Base-by-base conservation (phyloP, 2,329 filamentous ascomycete genomes). In the Fusarium sambucinum region DNA sequence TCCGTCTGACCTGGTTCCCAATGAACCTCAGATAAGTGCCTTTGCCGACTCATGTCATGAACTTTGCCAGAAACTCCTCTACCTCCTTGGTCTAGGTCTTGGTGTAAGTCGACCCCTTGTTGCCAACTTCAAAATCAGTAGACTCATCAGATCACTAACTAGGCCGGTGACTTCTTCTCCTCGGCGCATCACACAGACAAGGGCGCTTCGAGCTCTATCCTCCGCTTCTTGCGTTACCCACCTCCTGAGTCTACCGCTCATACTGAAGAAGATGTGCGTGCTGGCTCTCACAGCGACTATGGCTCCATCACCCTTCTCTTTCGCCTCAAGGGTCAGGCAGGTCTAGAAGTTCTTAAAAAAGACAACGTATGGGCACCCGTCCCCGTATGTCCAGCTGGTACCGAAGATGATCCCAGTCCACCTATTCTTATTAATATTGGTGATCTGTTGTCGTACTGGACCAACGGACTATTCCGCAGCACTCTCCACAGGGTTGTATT, bases 221-320 rank as follows among this genome's bases (percentile, higher is more conserved):
- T 93, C 16, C 89, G 92, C 30, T 84, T 92, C 69, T 87, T 97
- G 2, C 88, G 89, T 79, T 94, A 93, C 79, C 92, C 91, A 1
- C 85, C 88, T 2, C 81, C 77, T 8, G 74, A 78, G 46, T 73
- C 78, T 11, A 83, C 82, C 10, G 73, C 77, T 13, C 78, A 88
- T 71, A 72, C 83, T 33, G 53, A 74, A 64, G 74, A 81, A 55
- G 92, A 95, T 74, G 87, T 97, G 63, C 90, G 95, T 29, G 95
- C 95, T 9, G 96, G 95, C 59, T 94, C 95, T 0, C 95, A 98
- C 79, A 95, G 92, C 6, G 94, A 97, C 81, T 97, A 97, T 80
- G 89, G 89, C 57, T 87, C 85, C 61, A 79, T 90, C 59, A 90
- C 88, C 3, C 82, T 90, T n/a, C 86, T 98, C 13, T 98, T 99